Conservation (phyloP, 2,329 filamentous ascomycete species). For the Helotiales sp. region DNA sequence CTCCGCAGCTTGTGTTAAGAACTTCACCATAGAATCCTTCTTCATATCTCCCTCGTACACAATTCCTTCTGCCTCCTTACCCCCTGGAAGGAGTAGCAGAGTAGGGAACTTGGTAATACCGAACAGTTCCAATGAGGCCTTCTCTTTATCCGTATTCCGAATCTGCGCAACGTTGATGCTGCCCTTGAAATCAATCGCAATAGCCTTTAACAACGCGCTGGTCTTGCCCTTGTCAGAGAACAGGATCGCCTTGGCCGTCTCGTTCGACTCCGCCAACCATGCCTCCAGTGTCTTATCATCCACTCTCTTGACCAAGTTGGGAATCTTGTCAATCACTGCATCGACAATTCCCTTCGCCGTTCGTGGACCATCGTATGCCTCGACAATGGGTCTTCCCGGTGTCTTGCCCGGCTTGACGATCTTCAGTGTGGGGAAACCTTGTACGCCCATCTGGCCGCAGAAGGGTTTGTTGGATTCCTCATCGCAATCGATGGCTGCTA, state of each 20-base stretch:
- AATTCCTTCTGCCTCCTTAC: slow-evolving; percentile 66
- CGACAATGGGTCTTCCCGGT: slow-evolving; percentile 76
- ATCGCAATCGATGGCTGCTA: slow-evolving; percentile 94
- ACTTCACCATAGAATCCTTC: slow-evolving; percentile 80
- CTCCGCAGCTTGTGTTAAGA: slow-evolving; percentile 77
- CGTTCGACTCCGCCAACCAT: slow-evolving; percentile 72
- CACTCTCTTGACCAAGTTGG: slow-evolving; percentile 85
- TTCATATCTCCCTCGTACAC: slow-evolving; percentile 84
- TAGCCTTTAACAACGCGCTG: slow-evolving; percentile 77
- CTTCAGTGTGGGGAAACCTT: slow-evolving; percentile 96
- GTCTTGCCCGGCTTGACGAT: slow-evolving; percentile 87
- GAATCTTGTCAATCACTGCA: slow-evolving; percentile 83
- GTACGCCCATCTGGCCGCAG: slow-evolving; percentile 82
- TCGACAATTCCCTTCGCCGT: slow-evolving; percentile 88
- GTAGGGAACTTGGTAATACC: slow-evolving; percentile 79
- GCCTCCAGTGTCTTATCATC: slow-evolving; percentile 78
- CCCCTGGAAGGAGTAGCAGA: slow-evolving; percentile 77
- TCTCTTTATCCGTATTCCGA: slow-evolving; percentile 73
- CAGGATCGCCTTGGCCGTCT: slow-evolving; percentile 81
- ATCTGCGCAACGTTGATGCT: slow-evolving; percentile 82
- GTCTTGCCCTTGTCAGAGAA: slow-evolving; percentile 94
- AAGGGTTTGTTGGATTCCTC: slow-evolving; percentile 89
- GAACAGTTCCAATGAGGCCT: slow-evolving; percentile 72
- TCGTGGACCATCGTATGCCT: slow-evolving; percentile 87
- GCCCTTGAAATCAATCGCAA: slow-evolving; percentile 90